Base-by-base conservation (phyloP, 768 basidiomycete species). In the Boletus bicolor region DNA sequence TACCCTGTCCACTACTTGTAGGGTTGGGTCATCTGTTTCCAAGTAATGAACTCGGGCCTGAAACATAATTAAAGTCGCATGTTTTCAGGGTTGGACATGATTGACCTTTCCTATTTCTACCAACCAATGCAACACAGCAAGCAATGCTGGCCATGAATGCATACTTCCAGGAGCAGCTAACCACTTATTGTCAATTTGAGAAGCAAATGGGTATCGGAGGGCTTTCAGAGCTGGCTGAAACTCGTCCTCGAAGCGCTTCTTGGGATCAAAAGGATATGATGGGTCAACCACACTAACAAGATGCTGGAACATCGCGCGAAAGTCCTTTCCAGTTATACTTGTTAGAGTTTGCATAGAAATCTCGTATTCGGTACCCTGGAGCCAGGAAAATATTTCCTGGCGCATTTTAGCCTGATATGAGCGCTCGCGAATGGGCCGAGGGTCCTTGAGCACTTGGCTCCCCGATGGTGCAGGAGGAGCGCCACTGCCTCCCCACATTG, bases 51-150 rank as follows among this genome's bases (percentile, higher is more conserved):
- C 52, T 44, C 68, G 65, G 46, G 64, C 72, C 72, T 75, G 44
- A 30, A 14, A n/a, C n/a, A 42, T 41, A 51, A 43, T 45, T 47
- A 14, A 55, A 24, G 1, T 14, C 19, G 12, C 21, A 7, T 17
- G 49, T 38, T 19, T 35, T 19, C 38, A 50, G 0, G n/a, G 55
- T 49, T 11, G 32, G 54, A 49, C 24, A 21, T 6, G n/a, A 68
- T 77, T 28, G 63, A 95, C 96, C 75, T 87, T 88, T 64, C 89
- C 87, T 60, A 91, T 70, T 63, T 91, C 87, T 8, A 90, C 91
- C 14, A 99, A 74, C 97, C 97, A 99, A 71, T 95, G 89, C 35
- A 98, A 68, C 65, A 91, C 89, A 21, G 90, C 96, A 15, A 98
- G 77, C 26, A 97, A 72, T 21, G 83, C 77, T 0, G 93, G 91